phyloP scores from a whole-genome alignment of 306 rosid genomes.

The Amphicarpaea edgeworthii region DNA sequence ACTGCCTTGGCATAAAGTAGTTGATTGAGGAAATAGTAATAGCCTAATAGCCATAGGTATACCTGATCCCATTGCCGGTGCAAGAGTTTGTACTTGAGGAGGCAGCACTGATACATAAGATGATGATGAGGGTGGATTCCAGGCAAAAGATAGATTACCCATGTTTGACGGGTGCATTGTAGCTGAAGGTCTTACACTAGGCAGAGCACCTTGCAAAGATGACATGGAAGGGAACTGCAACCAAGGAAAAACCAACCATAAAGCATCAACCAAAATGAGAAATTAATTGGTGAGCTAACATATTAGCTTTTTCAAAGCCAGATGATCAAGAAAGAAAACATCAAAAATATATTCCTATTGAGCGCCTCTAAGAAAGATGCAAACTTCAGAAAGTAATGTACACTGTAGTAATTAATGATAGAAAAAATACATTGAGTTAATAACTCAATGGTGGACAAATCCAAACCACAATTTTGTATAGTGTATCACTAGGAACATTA shows the following conservation, averaged over 20 bases:
- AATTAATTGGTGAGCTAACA: conserved; percentile 24
- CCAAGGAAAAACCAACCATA: conserved; percentile 44
- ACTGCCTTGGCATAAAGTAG: conserved; percentile 27
- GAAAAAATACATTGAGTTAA: neutral
- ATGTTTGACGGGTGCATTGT: conserved; percentile 62
- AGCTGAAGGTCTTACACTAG: conserved; percentile 62
- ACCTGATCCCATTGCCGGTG: conserved; percentile 54
- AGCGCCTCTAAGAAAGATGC: conserved; percentile 19
- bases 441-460: conserved; percentile 31
- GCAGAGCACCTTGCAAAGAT: conserved; percentile 73
- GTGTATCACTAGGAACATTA: neutral
- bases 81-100: conserved; percentile 59
- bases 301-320: conserved; percentile 10
- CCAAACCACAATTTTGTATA: neutral
- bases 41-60: too few relatives aligned
- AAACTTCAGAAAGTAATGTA: neutral
- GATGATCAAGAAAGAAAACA: conserved; percentile 27
- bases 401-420: neutral
- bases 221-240: conserved; percentile 84
- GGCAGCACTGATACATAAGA: conserved; percentile 57
- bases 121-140: conserved; percentile 63
- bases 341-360: neutral
- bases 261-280: conserved; percentile 28
- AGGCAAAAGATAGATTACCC: conserved; percentile 62
- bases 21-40: conserved; percentile 20